A percentile compares a stretch with the other conserved stretches of the same genome.
Evolutionary conservation across 2,329 filamentous ascomycete genomes (phyloP).

Genomic region (Exophiala sp.): DNA sequence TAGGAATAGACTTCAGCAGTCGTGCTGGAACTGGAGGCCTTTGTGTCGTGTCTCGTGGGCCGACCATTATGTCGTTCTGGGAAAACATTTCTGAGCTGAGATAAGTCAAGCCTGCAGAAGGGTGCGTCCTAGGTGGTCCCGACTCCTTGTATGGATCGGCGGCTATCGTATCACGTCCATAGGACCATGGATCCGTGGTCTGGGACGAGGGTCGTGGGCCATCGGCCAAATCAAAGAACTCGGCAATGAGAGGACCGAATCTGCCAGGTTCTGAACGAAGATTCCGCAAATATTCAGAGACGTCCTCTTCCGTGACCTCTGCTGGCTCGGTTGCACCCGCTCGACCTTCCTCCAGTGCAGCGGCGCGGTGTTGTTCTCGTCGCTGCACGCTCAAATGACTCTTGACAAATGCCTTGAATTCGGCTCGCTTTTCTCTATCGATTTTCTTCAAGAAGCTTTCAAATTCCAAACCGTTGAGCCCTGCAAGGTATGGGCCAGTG

Average conservation of each 20-base stretch:
- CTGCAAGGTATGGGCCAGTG: slow-evolving; percentile 53
- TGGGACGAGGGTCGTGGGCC: slow-evolving; percentile 35
- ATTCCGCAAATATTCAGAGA: slow-evolving; percentile 42
- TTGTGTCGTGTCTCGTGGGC: slow-evolving; percentile 51
- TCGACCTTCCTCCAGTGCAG: slow-evolving; percentile 39
- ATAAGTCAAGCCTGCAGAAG: slow-evolving; percentile 59
- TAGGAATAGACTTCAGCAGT: slow-evolving; percentile 39
- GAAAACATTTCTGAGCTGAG: slow-evolving; percentile 50
- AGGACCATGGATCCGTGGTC: slow-evolving; percentile 22
- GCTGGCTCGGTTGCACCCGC: slow-evolving; percentile 31
- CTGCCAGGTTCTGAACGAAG: slow-evolving; percentile 39
- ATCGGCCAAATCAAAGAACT: slow-evolving; percentile 53
- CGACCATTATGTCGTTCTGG: slow-evolving; percentile 55
- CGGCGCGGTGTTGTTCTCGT: slow-evolving; percentile 34
- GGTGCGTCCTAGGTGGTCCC: slow-evolving; percentile 57
- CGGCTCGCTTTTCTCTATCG: slow-evolving; percentile 18
- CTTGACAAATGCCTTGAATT: slow-evolving; percentile 35
- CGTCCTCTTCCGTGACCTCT: slow-evolving; percentile 42
- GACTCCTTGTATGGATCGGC: slow-evolving; percentile 40
- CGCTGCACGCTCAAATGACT: slow-evolving; percentile 33
- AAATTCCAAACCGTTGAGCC: slow-evolving; percentile 53
- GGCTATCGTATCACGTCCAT: slow-evolving; percentile 26
- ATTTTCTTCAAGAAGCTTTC: slow-evolving; percentile 46
- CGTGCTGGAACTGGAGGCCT: slow-evolving; percentile 53
- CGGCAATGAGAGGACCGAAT: slow-evolving; percentile 49